Evolutionary conservation across 106 monocot genomes (phyloP), one percentile per base, ranked within the genome.

Genomic region (Dioscorea alata): DNA sequence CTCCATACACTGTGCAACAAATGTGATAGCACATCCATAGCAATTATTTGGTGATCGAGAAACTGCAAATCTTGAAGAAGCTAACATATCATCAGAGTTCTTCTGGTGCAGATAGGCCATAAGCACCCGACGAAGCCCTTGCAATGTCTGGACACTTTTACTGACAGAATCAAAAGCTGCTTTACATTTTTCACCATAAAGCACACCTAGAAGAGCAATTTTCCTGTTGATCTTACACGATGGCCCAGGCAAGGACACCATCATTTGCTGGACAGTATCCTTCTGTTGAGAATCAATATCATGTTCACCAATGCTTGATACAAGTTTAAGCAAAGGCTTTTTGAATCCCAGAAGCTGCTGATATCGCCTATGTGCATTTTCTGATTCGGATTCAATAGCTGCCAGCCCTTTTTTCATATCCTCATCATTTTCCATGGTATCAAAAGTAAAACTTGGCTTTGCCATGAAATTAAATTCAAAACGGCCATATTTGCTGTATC

Each of bases 171-270:
- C 99, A 76, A 99, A 99, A 81, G 99, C 85, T 72, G 85, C 76
- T 84, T 99, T 99, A 83, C 99, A 99, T 79, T 99, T 99, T 70
- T 99, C 99, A 78, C 99, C 90, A 74, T 99, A 99, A 13, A 99
- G 67, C 10, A 99, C 87, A 65, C 99, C 99, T 42, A 99, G 74
- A 68, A 99, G 82, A 28, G 83, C 87, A 79, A 99, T 93, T 79
- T 99, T 99, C 61, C 93, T 53, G 73, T 99, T 99, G 73, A 99
- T 85, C 65, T 99, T 99, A 73, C 93, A 87, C 67, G 99, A 93
- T 64, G 99, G 93, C 13, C 92, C 99, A 61, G 99, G 92, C 69
- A 99, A 70, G 60, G 97, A 99, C 18, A 85, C 87, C 89, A 99
- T 88, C 99, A 99, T 90, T 73, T 99, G 99, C 71, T 99, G 99